Base-by-base conservation (phyloP, 1,139 yeast species). In the Geotrichum carabidarum region DNA sequence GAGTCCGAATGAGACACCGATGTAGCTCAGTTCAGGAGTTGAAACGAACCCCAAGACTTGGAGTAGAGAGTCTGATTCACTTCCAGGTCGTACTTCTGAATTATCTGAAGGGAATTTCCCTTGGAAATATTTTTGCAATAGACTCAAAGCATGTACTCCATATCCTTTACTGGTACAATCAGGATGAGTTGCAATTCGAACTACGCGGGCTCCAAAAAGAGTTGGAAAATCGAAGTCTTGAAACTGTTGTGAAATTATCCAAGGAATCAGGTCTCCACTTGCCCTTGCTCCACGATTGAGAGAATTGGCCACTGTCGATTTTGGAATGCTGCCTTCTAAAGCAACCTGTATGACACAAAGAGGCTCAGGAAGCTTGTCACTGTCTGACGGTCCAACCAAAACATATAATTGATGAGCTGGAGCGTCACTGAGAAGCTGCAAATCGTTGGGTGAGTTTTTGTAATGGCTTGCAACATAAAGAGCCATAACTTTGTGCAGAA, bases 151-250 rank as follows among this genome's bases (percentile, higher is more conserved):
- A 64, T 94, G 81, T 1, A 95, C 80, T 59, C 99, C 99, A 66
- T 94, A 93, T 17, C 99, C 98, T 97, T 90, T 91, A 54, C 95
- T 85, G 55, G 90, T 76, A 68, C 90, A 91, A 63, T 93, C 97
- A 7, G 99, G 98, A 69, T 90, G 89, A 3, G 98, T 91, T 4
- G 99, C 99, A 65, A 93, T 93, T 74, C 99, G 81, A 15, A 94
- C 98, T 53, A 93, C 78, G 69, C 99, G 84, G 12, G 97, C 99
- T 60, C 99, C 99, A 54, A 96, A 87, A 61, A 93, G 77, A 15
- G 94, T 82, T 4, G 98, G 98, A 75, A 93, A 93, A 62, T 91
- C 98, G 57, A 90, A 96, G 69, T 93, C 99, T 74, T 93, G 99
- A 73, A 90, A 93, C 72, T 93, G 99, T 71, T 93, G 98, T 2